Base-by-base conservation (phyloP, 208 protist genomes). In the Leishmania mexicana region DNA sequence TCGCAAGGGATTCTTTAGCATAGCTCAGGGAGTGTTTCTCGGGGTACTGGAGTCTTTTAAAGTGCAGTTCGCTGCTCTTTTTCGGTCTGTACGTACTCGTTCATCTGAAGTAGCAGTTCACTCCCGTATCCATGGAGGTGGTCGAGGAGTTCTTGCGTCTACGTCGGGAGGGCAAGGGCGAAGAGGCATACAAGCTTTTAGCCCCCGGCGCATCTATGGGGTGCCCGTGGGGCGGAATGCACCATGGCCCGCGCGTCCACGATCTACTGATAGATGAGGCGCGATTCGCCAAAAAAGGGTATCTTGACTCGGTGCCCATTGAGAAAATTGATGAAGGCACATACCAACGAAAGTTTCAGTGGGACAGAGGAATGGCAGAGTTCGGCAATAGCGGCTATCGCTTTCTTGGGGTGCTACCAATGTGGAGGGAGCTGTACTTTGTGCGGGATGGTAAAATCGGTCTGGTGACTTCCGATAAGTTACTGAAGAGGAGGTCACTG, bases 181-280 rank as follows among this genome's bases (percentile, higher is more conserved):
- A 94, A n/a, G 91, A 93, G n/a, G 95, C 95, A 17, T 96, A 93
- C 75, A 62, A 86, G 19, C 80, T 95, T 58, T 87, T 98, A 38
- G 93, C 95, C 8, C 88, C 93, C 64, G 93, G 93, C 7, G 92
- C 94, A 6, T 90, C 95, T 28, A 90, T 98, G 84, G 92, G 89
- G 6, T 96, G 93, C 47, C 93, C 95, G 15, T 98, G 95, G 94
- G 95, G 95, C 45, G 93, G 93, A 47, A 95, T 96, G 88, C 94
- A 96, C 67, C 85, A 96, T 65, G 95, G 93, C 17, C 78, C 90
- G n/a, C 89, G 87, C 19, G 85, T 96, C 45, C 83, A 84, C 71
- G 83, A 96, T 42, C 72, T 97, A 73, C 78, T 98, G 35, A 80
- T 57, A 13, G 92, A 96, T 71, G 93, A 98, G 76, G n/a, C 83